Conservation (phyloP, 2,329 filamentous ascomycete species). For the Claviceps purpurea region DNA sequence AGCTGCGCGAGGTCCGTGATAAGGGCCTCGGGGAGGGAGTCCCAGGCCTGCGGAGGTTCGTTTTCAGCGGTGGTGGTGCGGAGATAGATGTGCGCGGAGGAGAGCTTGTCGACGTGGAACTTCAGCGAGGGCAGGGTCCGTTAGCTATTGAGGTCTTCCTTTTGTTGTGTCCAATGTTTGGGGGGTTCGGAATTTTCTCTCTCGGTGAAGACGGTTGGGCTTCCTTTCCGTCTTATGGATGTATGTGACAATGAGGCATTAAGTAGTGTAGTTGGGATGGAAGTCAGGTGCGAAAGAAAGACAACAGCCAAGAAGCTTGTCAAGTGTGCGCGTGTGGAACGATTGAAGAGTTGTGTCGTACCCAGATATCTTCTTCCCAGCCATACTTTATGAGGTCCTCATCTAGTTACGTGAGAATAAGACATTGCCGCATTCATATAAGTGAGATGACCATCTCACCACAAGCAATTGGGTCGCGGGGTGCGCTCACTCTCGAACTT, state of each 20-base stretch:
- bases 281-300: background rate
- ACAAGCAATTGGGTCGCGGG: background rate
- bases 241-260: too few species aligned
- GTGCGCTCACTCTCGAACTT: conserved; percentile 83
- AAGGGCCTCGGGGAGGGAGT: conserved; percentile 60
- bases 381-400: conserved; percentile 93
- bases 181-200: too few species aligned
- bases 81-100: conserved; percentile 91
- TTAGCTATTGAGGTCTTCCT: background rate
- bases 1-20: conserved; percentile 86
- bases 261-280: too few species aligned
- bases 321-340: background rate
- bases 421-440: background rate
- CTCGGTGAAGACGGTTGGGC: too few species aligned
- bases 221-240: too few species aligned
- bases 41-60: conserved; percentile 52
- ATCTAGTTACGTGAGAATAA: conserved; percentile 41
- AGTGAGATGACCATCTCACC: background rate
- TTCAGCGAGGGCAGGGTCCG: conserved; percentile 19
- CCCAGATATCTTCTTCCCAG: conserved; percentile 86
- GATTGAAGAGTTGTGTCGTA: conserved; percentile 7
- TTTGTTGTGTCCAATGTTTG: background rate
- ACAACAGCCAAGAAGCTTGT: background rate
- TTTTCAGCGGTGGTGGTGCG: conserved; percentile 47
- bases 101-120: conserved; percentile 98